These are phyloP conservation scores for Allomyces macrogynus DNA, from an alignment of 192 early-diverging fungal species.

Conservation along the genomic window DNA sequence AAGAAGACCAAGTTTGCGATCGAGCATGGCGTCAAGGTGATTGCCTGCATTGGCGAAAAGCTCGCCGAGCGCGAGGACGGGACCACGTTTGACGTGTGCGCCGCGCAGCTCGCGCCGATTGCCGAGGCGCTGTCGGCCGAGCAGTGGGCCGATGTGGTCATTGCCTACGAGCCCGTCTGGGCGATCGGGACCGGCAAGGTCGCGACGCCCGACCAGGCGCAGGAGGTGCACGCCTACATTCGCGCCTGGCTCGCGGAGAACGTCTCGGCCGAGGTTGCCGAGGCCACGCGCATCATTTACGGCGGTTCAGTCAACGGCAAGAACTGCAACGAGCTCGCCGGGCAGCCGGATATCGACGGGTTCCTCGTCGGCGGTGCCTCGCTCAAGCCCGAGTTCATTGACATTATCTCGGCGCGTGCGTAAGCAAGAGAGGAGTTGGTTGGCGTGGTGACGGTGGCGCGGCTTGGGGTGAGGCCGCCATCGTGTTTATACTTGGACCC, in stretches of 20 bases:
- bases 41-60: slow-evolving; percentile 91
- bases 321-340: slow-evolving; percentile 58
- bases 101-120: slow-evolving; percentile 76
- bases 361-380: slow-evolving; percentile 99
- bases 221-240: slow-evolving; percentile 83
- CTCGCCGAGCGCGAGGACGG: slow-evolving; percentile 80
- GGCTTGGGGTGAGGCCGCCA: too few relatives aligned
- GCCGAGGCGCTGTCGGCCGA: slow-evolving; percentile 35
- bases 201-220: slow-evolving; percentile 81
- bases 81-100: slow-evolving; percentile 65
- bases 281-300: slow-evolving; percentile 81
- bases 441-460: too few relatives aligned
- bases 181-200: slow-evolving; percentile 99
- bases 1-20: slow-evolving; percentile 78
- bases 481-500: too few relatives aligned
- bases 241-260: slow-evolving; percentile 67
- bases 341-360: slow-evolving; percentile 86
- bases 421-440: not conserved
- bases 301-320: slow-evolving; percentile 85
- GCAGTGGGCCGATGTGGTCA: slow-evolving; percentile 84
- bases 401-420: slow-evolving; percentile 29
- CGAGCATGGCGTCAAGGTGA: slow-evolving; percentile 70
- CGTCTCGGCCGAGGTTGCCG: slow-evolving; percentile 67
- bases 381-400: slow-evolving; percentile 73
- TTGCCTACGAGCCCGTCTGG: slow-evolving; percentile 99